phyloP scores from a whole-genome alignment of 108 stramenopile species.

The Nitzschia inconspicua region DNA sequence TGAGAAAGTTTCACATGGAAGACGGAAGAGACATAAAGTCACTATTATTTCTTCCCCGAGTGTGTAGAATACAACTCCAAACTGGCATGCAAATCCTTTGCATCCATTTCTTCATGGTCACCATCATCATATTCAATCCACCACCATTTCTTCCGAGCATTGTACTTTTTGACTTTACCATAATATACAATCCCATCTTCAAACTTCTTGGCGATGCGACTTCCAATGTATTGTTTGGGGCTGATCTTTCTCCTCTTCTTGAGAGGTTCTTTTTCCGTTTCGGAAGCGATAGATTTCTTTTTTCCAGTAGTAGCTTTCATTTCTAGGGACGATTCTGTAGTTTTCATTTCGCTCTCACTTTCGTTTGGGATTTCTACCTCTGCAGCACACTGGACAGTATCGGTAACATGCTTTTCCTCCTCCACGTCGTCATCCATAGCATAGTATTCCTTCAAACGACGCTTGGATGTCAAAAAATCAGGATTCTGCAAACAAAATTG shows the following conservation, averaged over 20 bases:
- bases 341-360: not conserved
- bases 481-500: constrained; percentile 53
- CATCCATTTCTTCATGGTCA: not conserved
- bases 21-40: no score
- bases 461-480: constrained; percentile 18
- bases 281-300: not conserved
- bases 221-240: not conserved
- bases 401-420: not conserved
- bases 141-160: not conserved
- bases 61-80: no score
- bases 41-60: no score
- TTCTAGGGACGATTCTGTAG: not conserved
- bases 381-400: no score
- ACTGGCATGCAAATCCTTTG: no score
- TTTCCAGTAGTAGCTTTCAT: not conserved
- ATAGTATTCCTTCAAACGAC: constrained; percentile 15
- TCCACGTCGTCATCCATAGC: not conserved
- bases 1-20: no score
- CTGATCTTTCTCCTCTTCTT: no score
- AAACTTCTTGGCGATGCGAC: not conserved
- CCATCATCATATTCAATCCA: not conserved
- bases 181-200: not conserved
- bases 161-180: not conserved
- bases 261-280: no score
- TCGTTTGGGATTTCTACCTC: no score